Evolutionary conservation across 257 asterid species (phyloP).

Genomic region (Nicotiana tabacum): DNA sequence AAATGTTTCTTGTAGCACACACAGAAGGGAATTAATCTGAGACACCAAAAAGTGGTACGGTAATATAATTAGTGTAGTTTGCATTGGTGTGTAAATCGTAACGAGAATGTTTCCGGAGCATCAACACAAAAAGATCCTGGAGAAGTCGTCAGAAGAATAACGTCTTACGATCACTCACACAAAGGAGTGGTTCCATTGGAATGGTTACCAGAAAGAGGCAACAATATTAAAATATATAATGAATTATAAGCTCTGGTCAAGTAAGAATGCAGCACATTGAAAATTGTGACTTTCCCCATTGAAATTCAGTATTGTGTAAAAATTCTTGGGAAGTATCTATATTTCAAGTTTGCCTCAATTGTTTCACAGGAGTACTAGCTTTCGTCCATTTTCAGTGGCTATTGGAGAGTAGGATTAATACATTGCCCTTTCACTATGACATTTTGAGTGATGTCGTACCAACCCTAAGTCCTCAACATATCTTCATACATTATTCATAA

Average conservation of each 20-base stretch:
- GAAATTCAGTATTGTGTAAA: background rate
- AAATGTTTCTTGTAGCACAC: background rate
- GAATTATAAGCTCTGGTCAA: background rate
- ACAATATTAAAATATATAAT: background rate
- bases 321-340: background rate
- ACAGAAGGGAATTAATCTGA: background rate
- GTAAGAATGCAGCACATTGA: background rate
- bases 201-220: background rate
- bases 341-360: background rate
- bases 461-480: background rate
- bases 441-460: background rate
- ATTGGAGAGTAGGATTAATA: background rate
- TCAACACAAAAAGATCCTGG: background rate
- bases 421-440: background rate
- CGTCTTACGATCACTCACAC: background rate
- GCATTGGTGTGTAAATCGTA: background rate
- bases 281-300: background rate
- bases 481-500: background rate
- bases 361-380: background rate
- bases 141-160: background rate
- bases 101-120: background rate
- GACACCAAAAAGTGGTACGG: background rate
- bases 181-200: background rate
- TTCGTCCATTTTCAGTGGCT: background rate
- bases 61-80: background rate